Conservation (phyloP, 106 monocot genomes). For the Dactylorhiza incarnata region DNA sequence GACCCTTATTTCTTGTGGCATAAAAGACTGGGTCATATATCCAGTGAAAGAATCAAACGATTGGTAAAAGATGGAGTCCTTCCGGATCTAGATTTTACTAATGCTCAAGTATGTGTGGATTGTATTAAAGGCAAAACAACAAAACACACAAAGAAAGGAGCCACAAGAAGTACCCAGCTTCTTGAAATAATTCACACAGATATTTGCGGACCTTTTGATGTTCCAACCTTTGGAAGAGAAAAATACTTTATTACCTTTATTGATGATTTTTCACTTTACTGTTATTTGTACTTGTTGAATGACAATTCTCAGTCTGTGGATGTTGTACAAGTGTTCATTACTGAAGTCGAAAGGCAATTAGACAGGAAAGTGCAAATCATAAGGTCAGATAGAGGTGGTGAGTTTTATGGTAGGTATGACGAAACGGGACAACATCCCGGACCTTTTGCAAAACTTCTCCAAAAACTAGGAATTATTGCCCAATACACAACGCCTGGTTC, state of each 20-base stretch:
- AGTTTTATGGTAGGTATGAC: constrained; percentile 12
- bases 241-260: constrained; percentile 14
- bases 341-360: constrained; percentile 10
- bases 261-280: constrained; percentile 12
- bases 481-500: constrained; percentile 2
- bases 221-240: constrained; percentile 9
- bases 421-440: constrained; percentile 7
- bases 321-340: background rate
- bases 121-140: too few relatives aligned
- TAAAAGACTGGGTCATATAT: too few relatives aligned
- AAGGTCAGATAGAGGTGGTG: constrained; percentile 10
- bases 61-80: too few relatives aligned
- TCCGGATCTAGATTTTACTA: too few relatives aligned
- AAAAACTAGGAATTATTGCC: constrained; percentile 1
- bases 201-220: constrained; percentile 10
- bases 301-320: constrained; percentile 6
- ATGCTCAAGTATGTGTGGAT: too few relatives aligned
- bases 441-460: constrained; percentile 8
- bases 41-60: too few relatives aligned
- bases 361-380: constrained; percentile 13
- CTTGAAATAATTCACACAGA: constrained; percentile 9
- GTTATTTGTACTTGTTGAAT: constrained; percentile 7
- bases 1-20: too few relatives aligned
- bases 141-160: too few relatives aligned
- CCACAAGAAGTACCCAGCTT: background rate